These are phyloP conservation scores for Ogataea methylovora DNA, from an alignment of 805 yeast genomes.

Conservation along the genomic window DNA sequence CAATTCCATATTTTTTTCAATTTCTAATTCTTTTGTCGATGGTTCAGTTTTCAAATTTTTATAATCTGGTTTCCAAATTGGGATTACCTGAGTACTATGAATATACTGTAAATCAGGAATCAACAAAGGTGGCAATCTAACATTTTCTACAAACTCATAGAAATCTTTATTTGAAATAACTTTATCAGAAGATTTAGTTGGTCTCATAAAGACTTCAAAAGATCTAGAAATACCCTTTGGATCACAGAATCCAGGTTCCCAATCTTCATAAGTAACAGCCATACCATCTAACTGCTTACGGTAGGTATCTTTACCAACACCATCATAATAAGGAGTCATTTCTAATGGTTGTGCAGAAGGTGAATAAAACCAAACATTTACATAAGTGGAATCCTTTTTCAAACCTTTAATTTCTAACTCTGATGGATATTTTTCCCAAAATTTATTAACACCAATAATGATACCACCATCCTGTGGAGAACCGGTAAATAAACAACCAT, in stretches of 20 bases:
- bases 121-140: conserved; percentile 1
- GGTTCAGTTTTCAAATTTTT: background rate
- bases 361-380: conserved; percentile 2
- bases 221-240: conserved; percentile 2
- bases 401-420: background rate
- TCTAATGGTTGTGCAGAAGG: conserved; percentile 4
- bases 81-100: background rate
- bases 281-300: conserved; percentile 1
- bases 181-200: background rate
- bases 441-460: conserved; percentile 1
- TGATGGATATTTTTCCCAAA: conserved; percentile 8
- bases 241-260: conserved; percentile 4
- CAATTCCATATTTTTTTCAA: conserved; percentile 1
- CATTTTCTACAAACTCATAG: background rate
- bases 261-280: conserved; percentile 5
- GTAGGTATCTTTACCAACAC: conserved; percentile 2
- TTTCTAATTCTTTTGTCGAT: background rate
- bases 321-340: conserved; percentile 1
- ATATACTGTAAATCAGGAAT: conserved; percentile 1
- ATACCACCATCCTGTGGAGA: conserved; percentile 3
- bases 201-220: conserved; percentile 2
- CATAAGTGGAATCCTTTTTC: background rate
- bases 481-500: conserved; percentile 1
- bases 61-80: conserved; percentile 3
- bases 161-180: background rate